Percentiles rank a stretch among this genome's conserved stretches.
These are phyloP conservation scores for Leishmania arabica DNA, from an alignment of 208 protist genomes.

Conservation along the genomic window DNA sequence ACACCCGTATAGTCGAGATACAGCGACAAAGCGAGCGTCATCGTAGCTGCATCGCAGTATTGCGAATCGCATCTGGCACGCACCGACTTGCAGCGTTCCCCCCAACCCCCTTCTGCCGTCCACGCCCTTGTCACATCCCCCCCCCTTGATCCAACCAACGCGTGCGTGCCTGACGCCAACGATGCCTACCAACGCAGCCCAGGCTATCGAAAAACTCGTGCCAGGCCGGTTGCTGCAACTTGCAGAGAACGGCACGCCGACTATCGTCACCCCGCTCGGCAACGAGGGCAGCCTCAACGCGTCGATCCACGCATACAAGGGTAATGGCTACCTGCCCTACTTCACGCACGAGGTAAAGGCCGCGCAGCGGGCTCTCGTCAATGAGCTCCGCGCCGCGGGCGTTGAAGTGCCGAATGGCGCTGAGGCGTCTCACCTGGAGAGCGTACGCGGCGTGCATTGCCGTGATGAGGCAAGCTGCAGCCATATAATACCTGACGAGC, in stretches of 20 bases:
- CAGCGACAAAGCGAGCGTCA: no score
- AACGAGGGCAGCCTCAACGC: constrained; percentile 8
- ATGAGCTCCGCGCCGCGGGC: constrained; percentile 8
- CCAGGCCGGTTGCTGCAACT: background rate
- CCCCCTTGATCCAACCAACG: background rate
- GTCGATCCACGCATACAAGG: background rate
- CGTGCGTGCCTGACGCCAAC: background rate
- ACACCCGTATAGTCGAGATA: no score
- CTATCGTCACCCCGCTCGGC: constrained; percentile 3
- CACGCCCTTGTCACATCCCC: background rate
- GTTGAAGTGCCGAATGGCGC: constrained; percentile 1
- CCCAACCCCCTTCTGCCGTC: background rate
- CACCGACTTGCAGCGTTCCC: no score
- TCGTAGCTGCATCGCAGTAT: no score
- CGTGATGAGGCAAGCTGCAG: constrained; percentile 10
- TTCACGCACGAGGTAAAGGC: constrained; percentile 1
- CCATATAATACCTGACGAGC: background rate
- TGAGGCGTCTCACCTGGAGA: constrained; percentile 6
- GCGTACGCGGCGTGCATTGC: constrained; percentile 10
- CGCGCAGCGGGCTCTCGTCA: background rate
- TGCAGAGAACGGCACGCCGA: background rate
- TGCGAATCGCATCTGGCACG: no score
- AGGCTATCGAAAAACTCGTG: background rate
- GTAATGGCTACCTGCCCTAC: constrained; percentile 2
- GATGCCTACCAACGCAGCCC: background rate